These are phyloP conservation scores for Xylaria sp. DNA, from an alignment of 2,329 filamentous ascomycete genomes.

Conservation along the genomic window DNA sequence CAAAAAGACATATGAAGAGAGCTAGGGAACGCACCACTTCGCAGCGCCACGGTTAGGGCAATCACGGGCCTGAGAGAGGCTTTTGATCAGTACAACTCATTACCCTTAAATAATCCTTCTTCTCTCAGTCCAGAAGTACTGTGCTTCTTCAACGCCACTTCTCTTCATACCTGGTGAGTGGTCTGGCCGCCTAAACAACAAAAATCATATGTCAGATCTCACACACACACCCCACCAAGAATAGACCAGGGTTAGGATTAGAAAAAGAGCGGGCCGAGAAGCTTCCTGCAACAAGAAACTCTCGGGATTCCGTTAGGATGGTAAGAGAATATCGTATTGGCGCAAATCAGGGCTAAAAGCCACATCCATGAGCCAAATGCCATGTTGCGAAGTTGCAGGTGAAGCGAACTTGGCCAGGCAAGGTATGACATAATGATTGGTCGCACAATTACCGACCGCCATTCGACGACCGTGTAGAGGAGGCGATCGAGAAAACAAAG, in stretches of 20 bases:
- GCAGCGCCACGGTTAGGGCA: conserved; percentile 86
- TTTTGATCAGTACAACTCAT: conserved; percentile 45
- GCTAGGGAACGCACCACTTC: conserved; percentile 74
- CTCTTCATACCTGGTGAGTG: conserved; percentile 75
- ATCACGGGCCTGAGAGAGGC: conserved; percentile 73
- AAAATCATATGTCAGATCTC: conserved; percentile 45
- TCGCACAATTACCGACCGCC: conserved; percentile 16
- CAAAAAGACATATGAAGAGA: neutral
- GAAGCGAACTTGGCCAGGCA: neutral
- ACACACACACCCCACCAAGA: conserved; percentile 33
- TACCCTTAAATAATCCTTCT: conserved; percentile 28
- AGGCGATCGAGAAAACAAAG: conserved; percentile 2
- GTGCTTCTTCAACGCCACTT: conserved; percentile 36
- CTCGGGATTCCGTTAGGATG: conserved; percentile 7
- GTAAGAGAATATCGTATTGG: conserved; percentile 6
- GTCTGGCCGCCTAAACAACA: conserved; percentile 72
- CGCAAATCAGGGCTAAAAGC: conserved; percentile 4
- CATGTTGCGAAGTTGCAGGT: conserved; percentile 24
- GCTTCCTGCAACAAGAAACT: conserved; percentile 34
- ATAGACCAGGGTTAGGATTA: conserved; percentile 26
- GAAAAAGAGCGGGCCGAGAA: conserved; percentile 34
- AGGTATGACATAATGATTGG: conserved; percentile 20
- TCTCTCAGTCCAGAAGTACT: conserved; percentile 16
- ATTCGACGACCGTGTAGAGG: conserved; percentile 6
- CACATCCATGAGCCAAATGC: conserved; percentile 8